Evolutionary conservation across 495 filamentous ascomycete species (phyloP).

Genomic region (Penicillium desertorum): DNA sequence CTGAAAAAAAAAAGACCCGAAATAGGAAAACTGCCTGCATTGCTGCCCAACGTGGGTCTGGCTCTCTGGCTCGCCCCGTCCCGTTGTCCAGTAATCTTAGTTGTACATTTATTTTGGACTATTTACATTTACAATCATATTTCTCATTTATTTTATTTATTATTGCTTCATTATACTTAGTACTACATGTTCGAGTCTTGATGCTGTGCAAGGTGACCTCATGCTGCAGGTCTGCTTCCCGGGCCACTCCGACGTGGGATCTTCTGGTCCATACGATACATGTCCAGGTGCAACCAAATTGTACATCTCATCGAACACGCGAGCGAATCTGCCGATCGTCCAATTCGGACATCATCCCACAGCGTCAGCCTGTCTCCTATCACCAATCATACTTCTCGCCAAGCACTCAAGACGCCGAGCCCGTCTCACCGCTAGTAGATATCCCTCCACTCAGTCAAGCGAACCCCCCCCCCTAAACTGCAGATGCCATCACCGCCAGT

Average conservation of each 20-base stretch:
- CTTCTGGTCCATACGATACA: slow-evolving; percentile 21
- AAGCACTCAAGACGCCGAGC: slow-evolving; percentile 22
- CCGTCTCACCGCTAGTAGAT: slow-evolving; percentile 38
- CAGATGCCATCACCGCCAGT: slow-evolving; percentile 36
- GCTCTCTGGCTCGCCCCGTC: slow-evolving; percentile 23
- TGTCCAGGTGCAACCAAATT: not conserved
- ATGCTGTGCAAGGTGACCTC: not conserved
- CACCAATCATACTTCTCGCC: slow-evolving; percentile 28
- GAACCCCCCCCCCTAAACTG: slow-evolving; percentile 19
- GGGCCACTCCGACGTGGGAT: slow-evolving; percentile 23
- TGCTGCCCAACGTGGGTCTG: slow-evolving; percentile 47
- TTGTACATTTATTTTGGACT: not conserved
- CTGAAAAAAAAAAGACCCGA: slow-evolving; percentile 6
- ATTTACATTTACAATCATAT: slow-evolving; percentile 1
- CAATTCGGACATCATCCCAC: slow-evolving; percentile 31
- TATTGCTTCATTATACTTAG: not conserved
- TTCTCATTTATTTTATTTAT: slow-evolving; percentile 9
- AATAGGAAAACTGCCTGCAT: slow-evolving; percentile 28
- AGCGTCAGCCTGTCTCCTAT: slow-evolving; percentile 22
- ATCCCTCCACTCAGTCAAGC: slow-evolving; percentile 20
- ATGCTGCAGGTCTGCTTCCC: slow-evolving; percentile 12
- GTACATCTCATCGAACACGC: slow-evolving; percentile 16
- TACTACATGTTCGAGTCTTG: not conserved
- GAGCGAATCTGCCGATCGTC: slow-evolving; percentile 27
- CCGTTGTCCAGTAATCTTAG: slow-evolving; percentile 17